These are phyloP conservation scores for Epicoccum sorghinum DNA, from an alignment of 2,329 filamentous ascomycete genomes.

Conservation along the genomic window DNA sequence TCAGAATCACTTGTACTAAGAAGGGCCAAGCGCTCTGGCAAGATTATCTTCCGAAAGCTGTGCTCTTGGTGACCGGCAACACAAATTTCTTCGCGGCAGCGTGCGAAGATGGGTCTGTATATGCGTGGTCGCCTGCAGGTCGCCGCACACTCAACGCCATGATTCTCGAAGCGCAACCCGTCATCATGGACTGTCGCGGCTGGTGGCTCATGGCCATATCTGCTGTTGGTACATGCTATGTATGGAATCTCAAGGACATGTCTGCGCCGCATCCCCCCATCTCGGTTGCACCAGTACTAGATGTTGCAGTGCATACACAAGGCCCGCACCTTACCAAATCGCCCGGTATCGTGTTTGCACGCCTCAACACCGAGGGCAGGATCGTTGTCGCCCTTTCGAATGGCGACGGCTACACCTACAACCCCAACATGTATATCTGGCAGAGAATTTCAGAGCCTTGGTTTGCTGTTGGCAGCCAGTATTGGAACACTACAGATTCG, in stretches of 20 bases:
- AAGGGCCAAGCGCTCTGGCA: conserved; percentile 86
- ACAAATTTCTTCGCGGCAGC: conserved; percentile 89
- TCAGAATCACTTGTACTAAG: conserved; percentile 80
- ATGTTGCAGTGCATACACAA: conserved; percentile 80
- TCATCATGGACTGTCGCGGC: conserved; percentile 88
- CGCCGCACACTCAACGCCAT: conserved; percentile 83
- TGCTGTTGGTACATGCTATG: conserved; percentile 84
- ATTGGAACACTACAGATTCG: conserved; percentile 97
- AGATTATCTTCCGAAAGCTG: conserved; percentile 84
- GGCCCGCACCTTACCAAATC: conserved; percentile 78
- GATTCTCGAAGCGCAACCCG: conserved; percentile 87
- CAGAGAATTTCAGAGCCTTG: conserved; percentile 94
- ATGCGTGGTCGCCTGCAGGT: conserved; percentile 91
- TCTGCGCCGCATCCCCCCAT: conserved; percentile 87
- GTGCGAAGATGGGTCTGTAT: conserved; percentile 89
- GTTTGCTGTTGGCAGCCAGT: conserved; percentile 98
- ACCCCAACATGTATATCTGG: conserved; percentile 84
- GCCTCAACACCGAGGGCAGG: conserved; percentile 85
- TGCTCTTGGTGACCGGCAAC: conserved; percentile 90
- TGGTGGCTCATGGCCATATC: conserved; percentile 91
- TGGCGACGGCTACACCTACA: conserved; percentile 92
- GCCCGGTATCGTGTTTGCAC: conserved; percentile 87
- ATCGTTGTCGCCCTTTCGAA: conserved; percentile 91
- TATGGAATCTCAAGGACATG: conserved; percentile 89
- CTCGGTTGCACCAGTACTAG: conserved; percentile 85